Percentiles rank a stretch among this genome's conserved stretches.
Evolutionary conservation across 2,329 filamentous ascomycete genomes (phyloP).

Genomic region (Hyphodiscus sp.): DNA sequence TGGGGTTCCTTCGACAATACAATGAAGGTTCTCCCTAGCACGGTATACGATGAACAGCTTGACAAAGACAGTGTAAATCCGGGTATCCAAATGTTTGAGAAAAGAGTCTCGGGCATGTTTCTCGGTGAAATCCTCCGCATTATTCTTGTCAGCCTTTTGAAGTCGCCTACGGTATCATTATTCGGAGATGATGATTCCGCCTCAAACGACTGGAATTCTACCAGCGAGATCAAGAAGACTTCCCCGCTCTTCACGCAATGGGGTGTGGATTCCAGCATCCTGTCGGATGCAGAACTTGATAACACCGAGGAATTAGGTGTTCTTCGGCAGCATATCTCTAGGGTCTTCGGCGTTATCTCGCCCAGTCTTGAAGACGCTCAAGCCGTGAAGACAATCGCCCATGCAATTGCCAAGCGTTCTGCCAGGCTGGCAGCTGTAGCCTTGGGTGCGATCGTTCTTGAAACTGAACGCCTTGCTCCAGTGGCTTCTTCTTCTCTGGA

Average conservation of each 20-base stretch:
- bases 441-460: conserved; percentile 75
- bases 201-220: conserved; percentile 62
- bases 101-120: conserved; percentile 97
- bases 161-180: conserved; percentile 58
- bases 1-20: conserved; percentile 98
- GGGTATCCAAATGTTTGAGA: conserved; percentile 97
- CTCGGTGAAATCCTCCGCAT: conserved; percentile 86
- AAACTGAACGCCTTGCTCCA: conserved; percentile 64
- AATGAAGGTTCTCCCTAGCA: conserved; percentile 80
- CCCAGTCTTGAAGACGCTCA: conserved; percentile 78
- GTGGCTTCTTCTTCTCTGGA: conserved; percentile 6
- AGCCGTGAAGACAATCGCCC: conserved; percentile 76
- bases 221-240: conserved; percentile 59
- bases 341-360: conserved; percentile 67
- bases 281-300: conserved; percentile 82
- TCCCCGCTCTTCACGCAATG: conserved; percentile 71
- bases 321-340: conserved; percentile 72
- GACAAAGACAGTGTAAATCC: conserved; percentile 82
- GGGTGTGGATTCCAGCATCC: conserved; percentile 85
- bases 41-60: conserved; percentile 71
- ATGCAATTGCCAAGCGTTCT: conserved; percentile 80
- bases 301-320: conserved; percentile 63
- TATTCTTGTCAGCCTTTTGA: conserved; percentile 65
- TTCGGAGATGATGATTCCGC: conserved; percentile 72
- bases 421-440: conserved; percentile 84